These are phyloP conservation scores for Fomes fomentarius DNA, from an alignment of 1,284 basidiomycete species.

Conservation along the genomic window DNA sequence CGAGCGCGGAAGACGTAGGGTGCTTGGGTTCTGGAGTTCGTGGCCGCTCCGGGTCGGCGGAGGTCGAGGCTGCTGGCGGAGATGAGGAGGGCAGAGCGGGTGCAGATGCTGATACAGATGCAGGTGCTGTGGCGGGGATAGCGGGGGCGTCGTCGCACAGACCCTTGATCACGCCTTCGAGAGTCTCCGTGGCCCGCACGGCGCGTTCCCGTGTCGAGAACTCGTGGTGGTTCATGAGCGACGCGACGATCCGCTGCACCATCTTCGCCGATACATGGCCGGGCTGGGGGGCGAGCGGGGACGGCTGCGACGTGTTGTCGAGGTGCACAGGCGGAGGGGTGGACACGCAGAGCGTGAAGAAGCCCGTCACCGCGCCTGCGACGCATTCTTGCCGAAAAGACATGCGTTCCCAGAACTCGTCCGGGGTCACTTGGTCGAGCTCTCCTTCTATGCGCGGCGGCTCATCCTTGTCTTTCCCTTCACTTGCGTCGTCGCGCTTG, in stretches of 20 bases:
- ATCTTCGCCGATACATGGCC: conserved; percentile 69
- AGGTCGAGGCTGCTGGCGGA: neutral
- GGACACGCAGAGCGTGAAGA: conserved; percentile 69
- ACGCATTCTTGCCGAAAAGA: conserved; percentile 93
- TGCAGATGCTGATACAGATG: no score
- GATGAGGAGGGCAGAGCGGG: conserved; percentile 16
- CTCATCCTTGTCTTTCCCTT: conserved; percentile 29
- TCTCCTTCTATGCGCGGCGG: conserved; percentile 42
- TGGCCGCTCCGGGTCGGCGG: conserved; percentile 7
- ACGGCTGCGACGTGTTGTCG: conserved; percentile 32
- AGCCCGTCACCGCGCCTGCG: conserved; percentile 84
- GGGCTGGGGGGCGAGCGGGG: conserved; percentile 51
- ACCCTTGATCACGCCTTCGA: conserved; percentile 69
- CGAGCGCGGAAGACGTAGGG: conserved; percentile 14
- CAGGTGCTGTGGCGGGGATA: conserved; percentile 30
- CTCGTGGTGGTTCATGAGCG: conserved; percentile 75
- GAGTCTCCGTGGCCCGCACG: conserved; percentile 66
- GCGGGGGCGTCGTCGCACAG: conserved; percentile 54
- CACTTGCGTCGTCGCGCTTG: conserved; percentile 33
- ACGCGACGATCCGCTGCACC: conserved; percentile 67
- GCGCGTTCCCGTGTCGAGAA: conserved; percentile 72
- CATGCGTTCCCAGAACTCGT: conserved; percentile 95
- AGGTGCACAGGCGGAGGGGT: conserved; percentile 12
- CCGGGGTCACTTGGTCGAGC: conserved; percentile 57
- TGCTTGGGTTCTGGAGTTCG: conserved; percentile 34